phyloP scores from a whole-genome alignment of 108 stramenopile genomes.

The Aurantiochytrium sp. region DNA sequence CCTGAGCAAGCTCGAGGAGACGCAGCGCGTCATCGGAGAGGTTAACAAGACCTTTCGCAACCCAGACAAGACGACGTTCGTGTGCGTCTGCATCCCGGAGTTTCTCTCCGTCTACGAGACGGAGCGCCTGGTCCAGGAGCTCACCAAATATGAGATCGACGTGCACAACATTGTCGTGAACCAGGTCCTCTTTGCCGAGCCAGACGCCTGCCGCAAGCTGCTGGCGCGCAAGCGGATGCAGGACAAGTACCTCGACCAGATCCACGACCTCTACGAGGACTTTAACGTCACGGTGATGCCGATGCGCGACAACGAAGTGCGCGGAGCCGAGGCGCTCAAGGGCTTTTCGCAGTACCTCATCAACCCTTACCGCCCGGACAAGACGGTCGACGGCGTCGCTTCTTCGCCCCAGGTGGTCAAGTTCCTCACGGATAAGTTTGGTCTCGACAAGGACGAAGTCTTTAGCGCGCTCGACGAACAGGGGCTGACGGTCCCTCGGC shows the following conservation, averaged over 20 bases:
- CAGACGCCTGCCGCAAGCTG: constrained; percentile 76
- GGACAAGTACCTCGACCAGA: constrained; percentile 98
- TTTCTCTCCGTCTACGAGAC: constrained; percentile 99
- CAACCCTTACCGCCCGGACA: constrained; percentile 62
- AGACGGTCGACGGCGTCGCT: constrained; percentile 47
- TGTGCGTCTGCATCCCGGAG: constrained; percentile 98
- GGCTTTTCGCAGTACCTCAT: constrained; percentile 79
- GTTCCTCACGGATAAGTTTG: background rate
- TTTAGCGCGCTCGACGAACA: background rate
- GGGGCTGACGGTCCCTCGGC: constrained; percentile 20
- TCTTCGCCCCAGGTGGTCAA: constrained; percentile 17
- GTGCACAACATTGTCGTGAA: constrained; percentile 98
- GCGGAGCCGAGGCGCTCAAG: constrained; percentile 77
- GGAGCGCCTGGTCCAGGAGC: constrained; percentile 97
- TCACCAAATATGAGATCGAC: constrained; percentile 96
- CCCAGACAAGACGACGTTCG: constrained; percentile 93
- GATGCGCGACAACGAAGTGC: constrained; percentile 91
- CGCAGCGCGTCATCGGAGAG: constrained; percentile 47
- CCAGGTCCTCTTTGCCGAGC: constrained; percentile 97
- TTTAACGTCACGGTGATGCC: constrained; percentile 97
- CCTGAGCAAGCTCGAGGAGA: constrained; percentile 82
- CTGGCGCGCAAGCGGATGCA: constrained; percentile 95
- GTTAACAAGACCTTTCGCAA: constrained; percentile 60
- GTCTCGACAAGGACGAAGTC: constrained; percentile 17
- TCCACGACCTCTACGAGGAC: constrained; percentile 97